Evolutionary conservation across 768 basidiomycete genomes (phyloP).

Genomic region (Pisolithus orientalis): DNA sequence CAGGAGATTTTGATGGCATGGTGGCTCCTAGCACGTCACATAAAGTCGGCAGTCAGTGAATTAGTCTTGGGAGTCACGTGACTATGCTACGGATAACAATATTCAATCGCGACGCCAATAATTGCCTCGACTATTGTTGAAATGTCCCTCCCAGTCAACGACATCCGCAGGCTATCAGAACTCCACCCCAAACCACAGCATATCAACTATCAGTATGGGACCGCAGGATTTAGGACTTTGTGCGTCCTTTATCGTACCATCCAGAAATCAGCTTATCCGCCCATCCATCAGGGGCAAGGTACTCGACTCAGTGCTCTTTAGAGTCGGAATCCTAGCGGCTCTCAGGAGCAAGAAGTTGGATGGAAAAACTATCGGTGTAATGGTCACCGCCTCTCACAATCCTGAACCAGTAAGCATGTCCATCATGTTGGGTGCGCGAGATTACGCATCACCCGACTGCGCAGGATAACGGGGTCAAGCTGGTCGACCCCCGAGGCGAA

Average conservation of each 20-base stretch:
- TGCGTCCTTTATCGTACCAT: constrained; percentile 35
- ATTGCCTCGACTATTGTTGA: constrained; percentile 23
- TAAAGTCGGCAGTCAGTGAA: not conserved
- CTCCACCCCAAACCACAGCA: constrained; percentile 67
- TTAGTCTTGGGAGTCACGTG: too few species aligned
- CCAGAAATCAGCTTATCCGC: constrained; percentile 5
- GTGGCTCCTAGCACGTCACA: constrained; percentile 9
- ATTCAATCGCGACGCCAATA: not conserved
- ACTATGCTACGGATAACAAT: not conserved
- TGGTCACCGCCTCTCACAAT: constrained; percentile 99
- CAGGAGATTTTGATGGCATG: constrained; percentile 75
- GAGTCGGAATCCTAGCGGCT: constrained; percentile 85
- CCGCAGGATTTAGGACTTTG: constrained; percentile 91
- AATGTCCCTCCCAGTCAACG: constrained; percentile 31
- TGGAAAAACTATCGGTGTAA: constrained; percentile 90
- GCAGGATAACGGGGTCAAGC: constrained; percentile 97
- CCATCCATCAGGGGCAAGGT: constrained; percentile 45
- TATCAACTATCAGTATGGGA: constrained; percentile 80
- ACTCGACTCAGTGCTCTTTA: constrained; percentile 90
- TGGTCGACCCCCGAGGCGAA: constrained; percentile 95
- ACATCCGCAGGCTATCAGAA: constrained; percentile 45
- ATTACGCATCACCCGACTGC: constrained; percentile 2
- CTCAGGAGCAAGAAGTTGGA: constrained; percentile 88
- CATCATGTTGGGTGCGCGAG: not conserved
- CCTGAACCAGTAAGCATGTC: constrained; percentile 74